These are phyloP conservation scores for Verbena officinalis DNA, from an alignment of 257 asterid genomes.

Conservation along the genomic window DNA sequence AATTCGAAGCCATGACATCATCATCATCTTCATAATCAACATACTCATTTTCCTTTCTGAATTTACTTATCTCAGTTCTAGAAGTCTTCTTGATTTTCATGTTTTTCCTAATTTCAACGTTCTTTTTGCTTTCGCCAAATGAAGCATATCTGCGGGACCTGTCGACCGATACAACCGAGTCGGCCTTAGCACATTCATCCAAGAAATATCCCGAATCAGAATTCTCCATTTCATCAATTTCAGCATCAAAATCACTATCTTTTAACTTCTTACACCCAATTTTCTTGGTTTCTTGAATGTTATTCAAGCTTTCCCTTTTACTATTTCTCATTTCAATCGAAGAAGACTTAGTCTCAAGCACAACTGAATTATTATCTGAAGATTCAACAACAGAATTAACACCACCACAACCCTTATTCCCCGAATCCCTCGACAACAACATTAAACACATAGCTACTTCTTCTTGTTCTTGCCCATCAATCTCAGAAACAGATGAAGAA, in stretches of 20 bases:
- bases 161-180: conserved; percentile 70
- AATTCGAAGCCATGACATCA: conserved; percentile 20
- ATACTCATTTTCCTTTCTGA: conserved; percentile 30
- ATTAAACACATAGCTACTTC: conserved; percentile 81
- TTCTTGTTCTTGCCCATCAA: conserved; percentile 77
- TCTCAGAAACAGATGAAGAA: conserved; percentile 72
- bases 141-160: conserved; percentile 37
- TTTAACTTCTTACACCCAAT: conserved; percentile 37
- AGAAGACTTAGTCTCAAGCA: conserved; percentile 75
- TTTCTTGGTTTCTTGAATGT: conserved; percentile 23
- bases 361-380: conserved; percentile 85
- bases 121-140: conserved; percentile 31
- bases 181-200: conserved; percentile 66
- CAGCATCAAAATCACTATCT: conserved; percentile 40
- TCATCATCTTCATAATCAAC: conserved; percentile 30
- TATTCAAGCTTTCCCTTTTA: conserved; percentile 30
- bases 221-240: conserved; percentile 44
- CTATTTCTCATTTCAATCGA: conserved; percentile 57
- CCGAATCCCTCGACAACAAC: conserved; percentile 81
- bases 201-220: conserved; percentile 94
- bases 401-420: conserved; percentile 44
- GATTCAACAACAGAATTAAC: conserved; percentile 81
- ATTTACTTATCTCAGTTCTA: conserved; percentile 38
- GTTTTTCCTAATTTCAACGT: conserved; percentile 33
- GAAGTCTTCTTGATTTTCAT: conserved; percentile 34